These are phyloP conservation scores for Pseudogymnoascus sp. DNA, from an alignment of 2,329 filamentous ascomycete genomes.

Conservation along the genomic window DNA sequence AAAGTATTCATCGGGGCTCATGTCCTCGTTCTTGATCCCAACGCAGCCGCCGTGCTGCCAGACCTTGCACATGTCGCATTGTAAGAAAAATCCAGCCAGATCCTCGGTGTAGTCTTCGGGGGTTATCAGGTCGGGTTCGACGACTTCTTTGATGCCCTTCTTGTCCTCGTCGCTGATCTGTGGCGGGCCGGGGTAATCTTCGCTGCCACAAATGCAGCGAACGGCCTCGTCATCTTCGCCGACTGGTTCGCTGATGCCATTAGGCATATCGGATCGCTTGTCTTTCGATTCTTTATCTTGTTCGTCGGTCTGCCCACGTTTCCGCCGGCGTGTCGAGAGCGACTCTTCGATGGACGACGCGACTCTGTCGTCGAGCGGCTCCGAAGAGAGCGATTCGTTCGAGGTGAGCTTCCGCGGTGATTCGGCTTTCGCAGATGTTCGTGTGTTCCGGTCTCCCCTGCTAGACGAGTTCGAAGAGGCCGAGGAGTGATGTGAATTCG, in stretches of 20 bases:
- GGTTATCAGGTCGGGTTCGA: slow-evolving; percentile 48
- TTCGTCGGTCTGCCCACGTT: slow-evolving; percentile 52
- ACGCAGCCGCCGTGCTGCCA: slow-evolving; percentile 99
- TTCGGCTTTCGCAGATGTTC: slow-evolving; percentile 61
- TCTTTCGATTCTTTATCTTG: slow-evolving; percentile 33
- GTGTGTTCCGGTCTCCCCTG: slow-evolving; percentile 65
- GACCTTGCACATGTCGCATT: slow-evolving; percentile 95
- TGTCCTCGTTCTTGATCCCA: slow-evolving; percentile 88
- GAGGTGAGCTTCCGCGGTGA: slow-evolving; percentile 70
- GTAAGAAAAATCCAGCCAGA: slow-evolving; percentile 88
- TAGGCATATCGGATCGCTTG: slow-evolving; percentile 45
- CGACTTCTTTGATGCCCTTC: slow-evolving; percentile 45
- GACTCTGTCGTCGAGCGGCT: slow-evolving; percentile 53
- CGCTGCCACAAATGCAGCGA: slow-evolving; percentile 86
- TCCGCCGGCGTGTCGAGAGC: slow-evolving; percentile 65
- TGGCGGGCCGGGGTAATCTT: slow-evolving; percentile 85
- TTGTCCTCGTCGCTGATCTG: slow-evolving; percentile 47
- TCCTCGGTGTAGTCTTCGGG: slow-evolving; percentile 57
- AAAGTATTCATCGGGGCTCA: slow-evolving; percentile 93
- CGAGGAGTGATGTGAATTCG: slow-evolving; percentile 67
- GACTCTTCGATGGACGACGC: slow-evolving; percentile 48
- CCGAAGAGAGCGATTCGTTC: slow-evolving; percentile 62
- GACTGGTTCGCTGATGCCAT: slow-evolving; percentile 56
- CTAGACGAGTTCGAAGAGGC: slow-evolving; percentile 68
- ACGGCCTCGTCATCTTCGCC: slow-evolving; percentile 86